These are phyloP conservation scores for Dendrocalamus latiflorus DNA, from an alignment of 202 grass and related monocot genomes.

Conservation along the genomic window DNA sequence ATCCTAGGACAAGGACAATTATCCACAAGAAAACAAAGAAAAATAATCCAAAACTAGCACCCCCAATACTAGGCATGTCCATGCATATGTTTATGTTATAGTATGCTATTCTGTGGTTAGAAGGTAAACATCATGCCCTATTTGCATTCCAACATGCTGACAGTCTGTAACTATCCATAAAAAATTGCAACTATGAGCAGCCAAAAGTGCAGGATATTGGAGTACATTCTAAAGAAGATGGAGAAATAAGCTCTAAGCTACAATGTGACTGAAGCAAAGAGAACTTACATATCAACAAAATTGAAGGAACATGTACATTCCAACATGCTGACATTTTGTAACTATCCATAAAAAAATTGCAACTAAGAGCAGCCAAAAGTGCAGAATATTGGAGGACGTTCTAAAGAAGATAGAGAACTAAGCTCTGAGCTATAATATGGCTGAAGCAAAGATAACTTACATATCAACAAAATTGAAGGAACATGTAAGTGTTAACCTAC, in stretches of 20 bases:
- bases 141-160: neutral
- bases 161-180: neutral
- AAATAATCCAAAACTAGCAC: neutral
- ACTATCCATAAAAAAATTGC: neutral
- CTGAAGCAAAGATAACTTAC: conserved; percentile 28
- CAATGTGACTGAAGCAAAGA: conserved; percentile 7
- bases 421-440: conserved; percentile 24
- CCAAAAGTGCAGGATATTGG: too few species aligned
- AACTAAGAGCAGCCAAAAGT: conserved; percentile 6
- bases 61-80: neutral
- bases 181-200: too few species aligned
- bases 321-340: neutral
- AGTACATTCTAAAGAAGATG: too few species aligned
- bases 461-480: conserved; percentile 41
- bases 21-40: neutral
- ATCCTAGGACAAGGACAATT: neutral
- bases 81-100: neutral
- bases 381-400: neutral
- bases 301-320: conserved; percentile 25
- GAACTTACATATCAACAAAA: conserved; percentile 37
- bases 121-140: neutral
- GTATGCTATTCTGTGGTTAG: neutral
- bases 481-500: conserved; percentile 32
- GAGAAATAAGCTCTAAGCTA: too few species aligned
- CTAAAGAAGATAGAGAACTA: conserved; percentile 8